Evolutionary conservation across 192 early-diverging fungal genomes (phyloP).

Genomic region (Podila horticola): DNA sequence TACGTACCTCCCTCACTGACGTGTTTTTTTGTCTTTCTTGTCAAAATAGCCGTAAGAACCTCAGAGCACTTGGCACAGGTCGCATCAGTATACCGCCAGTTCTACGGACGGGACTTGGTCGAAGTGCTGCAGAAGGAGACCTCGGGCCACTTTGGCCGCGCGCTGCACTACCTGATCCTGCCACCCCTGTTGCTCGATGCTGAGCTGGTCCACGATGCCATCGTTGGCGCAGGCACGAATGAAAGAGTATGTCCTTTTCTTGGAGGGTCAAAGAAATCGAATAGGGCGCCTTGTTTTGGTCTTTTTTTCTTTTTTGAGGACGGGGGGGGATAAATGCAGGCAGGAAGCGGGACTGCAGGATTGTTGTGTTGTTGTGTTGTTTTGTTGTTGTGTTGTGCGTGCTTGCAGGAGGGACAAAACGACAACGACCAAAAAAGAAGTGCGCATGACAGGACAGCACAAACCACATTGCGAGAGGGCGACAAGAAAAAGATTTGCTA

Average conservation of each 20-base stretch:
- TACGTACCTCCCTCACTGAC: too few species aligned
- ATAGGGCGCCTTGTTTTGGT: neutral
- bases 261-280: neutral
- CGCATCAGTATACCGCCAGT: slow-evolving; percentile 36
- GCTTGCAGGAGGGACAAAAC: too few species aligned
- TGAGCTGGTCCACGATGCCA: slow-evolving; percentile 34
- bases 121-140: slow-evolving; percentile 47
- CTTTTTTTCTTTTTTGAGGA: neutral
- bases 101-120: slow-evolving; percentile 43
- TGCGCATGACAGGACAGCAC: too few species aligned
- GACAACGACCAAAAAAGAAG: too few species aligned
- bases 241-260: slow-evolving; percentile 33
- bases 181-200: slow-evolving; percentile 34
- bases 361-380: too few species aligned
- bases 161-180: slow-evolving; percentile 42
- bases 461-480: neutral
- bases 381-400: too few species aligned
- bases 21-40: neutral
- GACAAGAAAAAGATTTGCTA: too few species aligned
- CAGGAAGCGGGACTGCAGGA: too few species aligned
- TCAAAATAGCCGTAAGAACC: slow-evolving; percentile 17
- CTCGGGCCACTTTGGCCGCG: slow-evolving; percentile 30
- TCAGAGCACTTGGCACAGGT: slow-evolving; percentile 37
- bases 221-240: slow-evolving; percentile 41
- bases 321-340: too few species aligned